Evolutionary conservation across 192 early-diverging fungal genomes (phyloP), one percentile per base, ranked within the genome.

Genomic region (Rhizophagus prolifer): DNA sequence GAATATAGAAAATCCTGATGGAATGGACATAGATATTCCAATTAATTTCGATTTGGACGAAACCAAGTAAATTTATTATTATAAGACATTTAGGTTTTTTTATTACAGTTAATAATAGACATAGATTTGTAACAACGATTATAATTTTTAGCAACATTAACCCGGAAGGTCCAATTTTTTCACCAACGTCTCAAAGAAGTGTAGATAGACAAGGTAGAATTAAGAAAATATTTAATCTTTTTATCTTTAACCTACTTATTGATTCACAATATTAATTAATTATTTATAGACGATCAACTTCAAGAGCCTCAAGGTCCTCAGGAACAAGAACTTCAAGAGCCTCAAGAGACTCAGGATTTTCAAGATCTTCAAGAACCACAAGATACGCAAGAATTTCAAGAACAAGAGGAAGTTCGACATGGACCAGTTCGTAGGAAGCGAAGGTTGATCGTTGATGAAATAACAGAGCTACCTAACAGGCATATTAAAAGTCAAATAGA

Each of bases 391-490:
- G 58, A 58, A 34, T 41, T 36, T 31, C 77, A 23, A 26, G 77
- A 59, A 71, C 76, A 31, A 10, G 62, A 68, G 14, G 68, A 58
- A 38, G 28, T 67, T 14, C 80, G 73, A 58, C 19, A 38, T 59
- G 70, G 69, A 26, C 78, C 70, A 9, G 66, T 36, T 58, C 70
- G 84, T 54, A 87, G 87, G 70, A 85, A 82, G 70, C 87, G 91
- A 54, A 90, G 84, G 69, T 73, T 92, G 2, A 77, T 91, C 36
- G 85, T 94, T 3, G 93, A 95, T 76, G 79, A 84, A 9, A 78
- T 86, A n/a, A 94, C 88, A 1, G 91, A 94, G 80, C 83, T 95
- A 68, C 77, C 89, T 23, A 81, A 86, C 61, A 81, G 85, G 9
- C 79, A 84, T 41, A 82, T 92, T 16, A 73, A 78, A 73, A 60